phyloP scores from a whole-genome alignment of 225 moss, liverwort and hornwort species.

The Marchantia polymorpha region DNA sequence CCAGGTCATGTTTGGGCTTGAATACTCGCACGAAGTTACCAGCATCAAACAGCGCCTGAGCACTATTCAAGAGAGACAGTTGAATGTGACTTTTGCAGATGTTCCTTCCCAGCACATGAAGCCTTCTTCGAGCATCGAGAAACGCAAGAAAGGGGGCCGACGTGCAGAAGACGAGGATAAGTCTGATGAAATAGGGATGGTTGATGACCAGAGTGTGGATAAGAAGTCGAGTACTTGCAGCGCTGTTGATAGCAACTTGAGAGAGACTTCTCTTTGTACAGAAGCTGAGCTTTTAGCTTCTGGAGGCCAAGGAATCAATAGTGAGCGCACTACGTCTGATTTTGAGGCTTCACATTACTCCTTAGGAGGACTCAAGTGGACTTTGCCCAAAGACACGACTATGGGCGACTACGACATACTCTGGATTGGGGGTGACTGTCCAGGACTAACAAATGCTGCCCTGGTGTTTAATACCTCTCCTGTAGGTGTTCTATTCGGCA shows the following conservation, averaged over 20 bases:
- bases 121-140: not conserved
- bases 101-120: slow-evolving; percentile 57
- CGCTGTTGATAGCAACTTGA: not conserved
- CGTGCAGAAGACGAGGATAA: not conserved
- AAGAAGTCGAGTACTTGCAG: not conserved
- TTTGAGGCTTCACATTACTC: slow-evolving; percentile 24
- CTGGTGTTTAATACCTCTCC: slow-evolving; percentile 60
- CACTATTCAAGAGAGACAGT: slow-evolving; percentile 11
- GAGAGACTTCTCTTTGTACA: not conserved
- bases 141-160: not conserved
- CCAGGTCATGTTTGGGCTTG: slow-evolving; percentile 61
- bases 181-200: not conserved
- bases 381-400: slow-evolving; percentile 35
- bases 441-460: slow-evolving; percentile 71
- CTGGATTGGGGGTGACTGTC: slow-evolving; percentile 83
- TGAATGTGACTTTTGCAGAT: slow-evolving; percentile 56
- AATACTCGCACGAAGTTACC: slow-evolving; percentile 54
- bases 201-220: not conserved
- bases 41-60: slow-evolving; percentile 41
- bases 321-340: not conserved
- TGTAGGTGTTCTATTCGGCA: slow-evolving; percentile 19
- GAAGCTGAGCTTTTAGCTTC: not conserved
- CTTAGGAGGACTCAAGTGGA: slow-evolving; percentile 67
- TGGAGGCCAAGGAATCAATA: not conserved
- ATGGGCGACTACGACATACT: slow-evolving; percentile 61